Percentiles rank a stretch among this genome's conserved stretches.
Conservation (phyloP, 805 yeast species). For the Zygosaccharomyces bailii region DNA sequence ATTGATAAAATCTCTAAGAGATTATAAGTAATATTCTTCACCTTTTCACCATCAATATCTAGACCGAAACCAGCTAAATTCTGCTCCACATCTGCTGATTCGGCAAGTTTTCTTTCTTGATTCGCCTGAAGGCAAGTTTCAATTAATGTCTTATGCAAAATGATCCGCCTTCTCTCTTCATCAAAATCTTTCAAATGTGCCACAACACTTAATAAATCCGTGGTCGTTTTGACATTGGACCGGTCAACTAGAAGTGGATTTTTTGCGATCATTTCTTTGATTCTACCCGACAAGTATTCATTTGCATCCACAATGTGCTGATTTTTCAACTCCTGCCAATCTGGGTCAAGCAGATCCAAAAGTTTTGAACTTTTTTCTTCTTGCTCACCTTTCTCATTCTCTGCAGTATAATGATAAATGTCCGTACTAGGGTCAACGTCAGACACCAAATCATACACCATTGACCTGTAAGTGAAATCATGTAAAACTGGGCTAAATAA, state of each 20-base stretch:
- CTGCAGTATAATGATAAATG: slow-evolving; percentile 52
- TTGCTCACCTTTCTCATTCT: slow-evolving; percentile 47
- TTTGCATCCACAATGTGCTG: slow-evolving; percentile 72
- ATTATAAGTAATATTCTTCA: slow-evolving; percentile 57
- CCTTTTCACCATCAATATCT: slow-evolving; percentile 62
- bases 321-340: slow-evolving; percentile 71
- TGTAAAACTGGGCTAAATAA: slow-evolving; percentile 79
- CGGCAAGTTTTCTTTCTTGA: slow-evolving; percentile 57
- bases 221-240: slow-evolving; percentile 57
- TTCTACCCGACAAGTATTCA: slow-evolving; percentile 53
- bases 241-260: slow-evolving; percentile 75
- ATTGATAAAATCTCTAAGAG: slow-evolving; percentile 53
- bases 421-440: slow-evolving; percentile 43
- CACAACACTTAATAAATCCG: slow-evolving; percentile 72
- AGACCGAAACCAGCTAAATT: slow-evolving; percentile 69
- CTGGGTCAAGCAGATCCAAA: slow-evolving; percentile 55
- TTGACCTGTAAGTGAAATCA: slow-evolving; percentile 87
- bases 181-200: slow-evolving; percentile 67
- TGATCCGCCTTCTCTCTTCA: slow-evolving; percentile 58
- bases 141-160: slow-evolving; percentile 56
- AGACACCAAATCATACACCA: slow-evolving; percentile 72
- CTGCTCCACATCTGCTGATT: slow-evolving; percentile 83
- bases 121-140: slow-evolving; percentile 63
- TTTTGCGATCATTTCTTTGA: slow-evolving; percentile 62
- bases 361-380: slow-evolving; percentile 48